Base-by-base conservation (phyloP, 1,284 basidiomycete genomes). In the Fomitopsis betulina region DNA sequence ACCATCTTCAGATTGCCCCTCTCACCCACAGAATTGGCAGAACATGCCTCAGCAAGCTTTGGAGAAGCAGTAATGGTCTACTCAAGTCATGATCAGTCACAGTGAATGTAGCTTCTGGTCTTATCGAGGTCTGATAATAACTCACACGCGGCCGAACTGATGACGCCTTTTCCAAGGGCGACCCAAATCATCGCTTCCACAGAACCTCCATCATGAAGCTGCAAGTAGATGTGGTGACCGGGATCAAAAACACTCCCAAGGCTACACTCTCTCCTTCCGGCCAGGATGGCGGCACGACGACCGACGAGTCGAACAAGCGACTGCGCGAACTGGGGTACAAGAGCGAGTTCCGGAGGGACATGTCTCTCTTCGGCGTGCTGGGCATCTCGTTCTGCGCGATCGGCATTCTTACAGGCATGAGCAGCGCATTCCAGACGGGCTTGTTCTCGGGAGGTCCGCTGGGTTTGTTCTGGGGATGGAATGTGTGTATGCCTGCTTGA, bases 391-490 rank as follows among this genome's bases (percentile, higher is more conserved):
- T 85, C 67, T 84, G 83, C 56, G 77, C 83, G 4, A 83, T 84
- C 35, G 81, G 83, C 1, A 83, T 84, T 62, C 71, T 85, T 17
- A 84, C 82, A 5, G 82, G 83, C 30, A 84, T 83, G 81, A 81
- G 79, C 54, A 82, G 70, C 47, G 69, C 71, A 1, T 83, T 84
- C 62, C 83, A 85, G 65, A 83, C 83, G 0, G 82, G 83, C 0
- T 68, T 83, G 35, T 82, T 84, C 67, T 81, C 80, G 35, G 83
- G 83, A 3, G 83, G 83, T 2, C 83, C 83, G 3, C 67, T 84
- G 35, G 81, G 83, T 1, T 66, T 84, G 60, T 85, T 85, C 65
- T 85, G 82, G 82, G 83, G 81, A n/a, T 85, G 83, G 83, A 84
- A 84, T 66, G 83, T 84, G 62, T 61, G 57, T 8, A 37, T 58